phyloP scores from a whole-genome alignment of 2,329 filamentous ascomycete species.

The Pseudogymnoascus sp. region DNA sequence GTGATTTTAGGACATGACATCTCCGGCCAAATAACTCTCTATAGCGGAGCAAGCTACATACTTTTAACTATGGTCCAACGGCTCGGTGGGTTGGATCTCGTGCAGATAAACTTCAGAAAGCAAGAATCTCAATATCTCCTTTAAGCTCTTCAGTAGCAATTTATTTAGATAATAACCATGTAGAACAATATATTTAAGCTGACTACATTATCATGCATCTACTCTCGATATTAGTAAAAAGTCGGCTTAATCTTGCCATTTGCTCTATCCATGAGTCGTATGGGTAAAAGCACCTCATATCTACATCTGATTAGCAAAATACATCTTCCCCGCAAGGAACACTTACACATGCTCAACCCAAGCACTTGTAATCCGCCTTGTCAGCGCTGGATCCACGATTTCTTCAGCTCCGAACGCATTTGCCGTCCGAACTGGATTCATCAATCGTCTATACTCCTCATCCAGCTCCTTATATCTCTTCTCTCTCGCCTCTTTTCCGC shows the following conservation, averaged over 20 bases:
- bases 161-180: background rate
- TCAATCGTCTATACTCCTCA: conserved; percentile 52
- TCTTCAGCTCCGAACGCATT: conserved; percentile 59
- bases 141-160: background rate
- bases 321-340: conserved; percentile 28
- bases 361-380: conserved; percentile 45
- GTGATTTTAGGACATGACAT: background rate
- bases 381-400: conserved; percentile 57
- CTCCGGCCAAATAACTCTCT: background rate
- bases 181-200: background rate
- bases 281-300: conserved; percentile 24
- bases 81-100: background rate
- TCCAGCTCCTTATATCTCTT: conserved; percentile 47
- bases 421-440: conserved; percentile 59
- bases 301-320: conserved; percentile 25
- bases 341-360: conserved; percentile 49
- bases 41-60: background rate
- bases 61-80: background rate
- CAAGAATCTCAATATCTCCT: background rate
- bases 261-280: conserved; percentile 30
- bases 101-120: background rate
- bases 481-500: conserved; percentile 39
- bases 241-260: conserved; percentile 37
- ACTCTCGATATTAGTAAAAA: conserved; percentile 27
- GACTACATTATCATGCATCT: background rate